These are phyloP conservation scores for Russula earlei DNA, from an alignment of 768 basidiomycete genomes.

Conservation along the genomic window DNA sequence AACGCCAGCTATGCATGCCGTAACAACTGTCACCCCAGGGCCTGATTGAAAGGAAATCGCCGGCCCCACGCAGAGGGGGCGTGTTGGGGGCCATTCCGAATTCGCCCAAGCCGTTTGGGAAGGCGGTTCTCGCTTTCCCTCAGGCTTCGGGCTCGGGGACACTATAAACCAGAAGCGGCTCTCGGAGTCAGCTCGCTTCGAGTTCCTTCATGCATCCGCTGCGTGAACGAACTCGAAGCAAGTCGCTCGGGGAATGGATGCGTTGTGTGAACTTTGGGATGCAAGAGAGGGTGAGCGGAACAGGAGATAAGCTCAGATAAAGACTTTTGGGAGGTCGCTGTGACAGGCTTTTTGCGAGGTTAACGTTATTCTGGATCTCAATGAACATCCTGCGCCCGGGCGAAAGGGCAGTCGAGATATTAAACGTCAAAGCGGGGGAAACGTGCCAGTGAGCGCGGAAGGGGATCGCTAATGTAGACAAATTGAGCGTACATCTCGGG, in stretches of 20 bases:
- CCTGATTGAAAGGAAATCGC: neutral
- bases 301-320: neutral
- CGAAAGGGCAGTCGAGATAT: constrained; percentile 25
- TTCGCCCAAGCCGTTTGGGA: neutral
- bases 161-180: neutral
- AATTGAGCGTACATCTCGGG: constrained; percentile 9
- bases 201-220: too few relatives aligned
- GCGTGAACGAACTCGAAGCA: too few relatives aligned
- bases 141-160: too few relatives aligned
- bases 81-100: neutral
- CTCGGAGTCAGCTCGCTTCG: neutral
- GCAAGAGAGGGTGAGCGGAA: constrained; percentile 11
- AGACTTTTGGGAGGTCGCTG: neutral
- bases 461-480: constrained; percentile 35
- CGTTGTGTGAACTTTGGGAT: constrained; percentile 1
- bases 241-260: neutral
- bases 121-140: neutral
- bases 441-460: constrained; percentile 41
- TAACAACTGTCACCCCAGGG: neutral
- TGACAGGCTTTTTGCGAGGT: constrained; percentile 17
- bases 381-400: neutral
- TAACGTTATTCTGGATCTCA: neutral
- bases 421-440: constrained; percentile 27
- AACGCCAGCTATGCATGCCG: neutral
- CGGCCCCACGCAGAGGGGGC: neutral